Evolutionary conservation across 192 early-diverging fungal genomes (phyloP), one percentile per base, ranked within the genome.

Genomic region (Rhizophlyctis rosea): DNA sequence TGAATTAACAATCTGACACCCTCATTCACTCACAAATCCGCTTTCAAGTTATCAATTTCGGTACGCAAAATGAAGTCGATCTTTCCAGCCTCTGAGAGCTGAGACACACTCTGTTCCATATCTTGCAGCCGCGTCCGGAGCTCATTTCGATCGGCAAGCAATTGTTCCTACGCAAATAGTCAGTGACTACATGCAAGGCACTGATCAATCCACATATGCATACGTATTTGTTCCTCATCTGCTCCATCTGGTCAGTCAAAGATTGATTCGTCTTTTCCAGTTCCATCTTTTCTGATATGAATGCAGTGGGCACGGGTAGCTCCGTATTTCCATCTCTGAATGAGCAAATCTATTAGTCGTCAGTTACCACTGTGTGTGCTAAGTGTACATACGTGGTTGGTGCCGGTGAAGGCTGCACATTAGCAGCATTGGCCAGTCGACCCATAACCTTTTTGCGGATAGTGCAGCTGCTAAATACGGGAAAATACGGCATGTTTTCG

Each of bases 41-140:
- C 81, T 47, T 90, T 90, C 61, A 98, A 71, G 35, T 86, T 86
- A 33, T 92, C 90, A 61, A 94, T 93, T 71, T 98, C 94, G 24
- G 87, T 81, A 32, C 83, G 75, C 76, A 93, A 78, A 47, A 95
- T 63, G 64, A 93, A 93, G 57, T 98, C 93, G 21, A 85, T 77
- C 70, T 87, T 86, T 21, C 90, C 94, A 28, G 83, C 84, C 64
- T 91, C 85, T 54, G 85, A 75, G 21, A 87, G 81, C 18, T 83
- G 81, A 23, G 86, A 81, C 53, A 92, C 75, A 0, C 87, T 78
- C 28, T 73, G 74, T 67, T 95, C 92, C 75, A 93, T 76, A 50
- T 97, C 93, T 29, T 79, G 76, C 70, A 97, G 72, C 57, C 87
- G 78, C 27, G 63, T 70, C 62, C 87, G 82, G 18, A 92, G 69